Percentiles rank a stretch among this genome's conserved stretches.
These are phyloP conservation scores for Euphrasia arctica DNA, from an alignment of 305 asterid species.

Conservation along the genomic window DNA sequence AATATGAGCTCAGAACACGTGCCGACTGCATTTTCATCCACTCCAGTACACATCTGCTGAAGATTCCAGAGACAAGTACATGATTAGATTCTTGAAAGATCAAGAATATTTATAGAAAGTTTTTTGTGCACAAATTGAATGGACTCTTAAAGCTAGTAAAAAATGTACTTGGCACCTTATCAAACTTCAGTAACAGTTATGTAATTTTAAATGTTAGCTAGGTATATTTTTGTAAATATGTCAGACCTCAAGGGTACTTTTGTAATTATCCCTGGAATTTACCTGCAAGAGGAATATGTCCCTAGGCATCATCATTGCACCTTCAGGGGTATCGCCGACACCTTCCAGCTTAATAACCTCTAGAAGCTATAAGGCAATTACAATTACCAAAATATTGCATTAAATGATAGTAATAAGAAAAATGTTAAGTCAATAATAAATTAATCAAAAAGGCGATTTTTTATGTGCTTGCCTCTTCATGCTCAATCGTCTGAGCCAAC, in stretches of 20 bases:
- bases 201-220: too few species aligned
- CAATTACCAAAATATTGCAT: not conserved
- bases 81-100: not conserved
- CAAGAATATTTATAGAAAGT: too few species aligned
- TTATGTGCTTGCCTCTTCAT: slow-evolving; percentile 75
- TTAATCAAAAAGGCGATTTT: not conserved
- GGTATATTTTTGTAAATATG: too few species aligned
- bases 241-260: not conserved
- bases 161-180: too few species aligned
- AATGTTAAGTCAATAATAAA: not conserved
- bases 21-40: slow-evolving; percentile 93
- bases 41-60: slow-evolving; percentile 74
- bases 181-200: too few species aligned
- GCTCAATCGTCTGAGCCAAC: slow-evolving; percentile 81
- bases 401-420: not conserved
- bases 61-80: not conserved
- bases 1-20: slow-evolving; percentile 91
- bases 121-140: too few species aligned
- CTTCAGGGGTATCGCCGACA: slow-evolving; percentile 71
- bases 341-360: slow-evolving; percentile 92
- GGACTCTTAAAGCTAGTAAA: too few species aligned
- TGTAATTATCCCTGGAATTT: slow-evolving; percentile 15
- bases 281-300: slow-evolving; percentile 90
- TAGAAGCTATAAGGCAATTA: slow-evolving; percentile 49
- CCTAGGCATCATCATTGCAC: slow-evolving; percentile 75